phyloP scores from a whole-genome alignment of 768 basidiomycete genomes.

The Tephrocybe rancida region DNA sequence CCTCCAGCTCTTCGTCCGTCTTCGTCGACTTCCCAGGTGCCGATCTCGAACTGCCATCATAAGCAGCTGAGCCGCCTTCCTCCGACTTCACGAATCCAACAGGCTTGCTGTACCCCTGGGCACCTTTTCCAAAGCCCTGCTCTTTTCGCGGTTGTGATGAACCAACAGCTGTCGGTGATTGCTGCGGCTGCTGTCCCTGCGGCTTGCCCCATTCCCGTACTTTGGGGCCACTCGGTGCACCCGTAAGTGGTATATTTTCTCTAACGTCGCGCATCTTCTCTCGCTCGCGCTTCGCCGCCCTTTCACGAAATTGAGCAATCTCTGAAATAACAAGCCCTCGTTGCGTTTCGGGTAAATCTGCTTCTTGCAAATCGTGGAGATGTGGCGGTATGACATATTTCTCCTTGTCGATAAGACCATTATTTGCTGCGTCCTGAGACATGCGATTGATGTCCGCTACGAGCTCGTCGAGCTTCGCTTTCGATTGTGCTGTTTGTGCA shows the following conservation, averaged over 20 bases:
- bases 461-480: constrained; percentile 62
- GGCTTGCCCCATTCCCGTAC: constrained; percentile 80
- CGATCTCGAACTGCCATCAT: constrained; percentile 38
- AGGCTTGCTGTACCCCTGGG: constrained; percentile 79
- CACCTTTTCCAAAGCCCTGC: constrained; percentile 62
- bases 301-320: constrained; percentile 95
- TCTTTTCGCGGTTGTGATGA: constrained; percentile 39
- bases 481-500: constrained; percentile 59
- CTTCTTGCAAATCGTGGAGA: constrained; percentile 93
- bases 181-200: constrained; percentile 29
- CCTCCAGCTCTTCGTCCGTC: constrained; percentile 89
- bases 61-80: constrained; percentile 31
- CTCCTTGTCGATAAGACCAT: constrained; percentile 77
- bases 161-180: constrained; percentile 29
- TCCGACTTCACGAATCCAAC: constrained; percentile 82
- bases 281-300: constrained; percentile 87
- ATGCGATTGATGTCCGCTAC: constrained; percentile 72
- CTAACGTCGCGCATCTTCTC: constrained; percentile 85
- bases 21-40: constrained; percentile 44
- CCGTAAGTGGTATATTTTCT: constrained; percentile 50
- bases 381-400: constrained; percentile 95
- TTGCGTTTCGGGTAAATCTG: constrained; percentile 92
- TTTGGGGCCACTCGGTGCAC: constrained; percentile 73
- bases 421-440: constrained; percentile 76
- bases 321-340: constrained; percentile 94